Evolutionary conservation across 2,329 filamentous ascomycete species (phyloP).

Genomic region (Aspergillus japonicus): DNA sequence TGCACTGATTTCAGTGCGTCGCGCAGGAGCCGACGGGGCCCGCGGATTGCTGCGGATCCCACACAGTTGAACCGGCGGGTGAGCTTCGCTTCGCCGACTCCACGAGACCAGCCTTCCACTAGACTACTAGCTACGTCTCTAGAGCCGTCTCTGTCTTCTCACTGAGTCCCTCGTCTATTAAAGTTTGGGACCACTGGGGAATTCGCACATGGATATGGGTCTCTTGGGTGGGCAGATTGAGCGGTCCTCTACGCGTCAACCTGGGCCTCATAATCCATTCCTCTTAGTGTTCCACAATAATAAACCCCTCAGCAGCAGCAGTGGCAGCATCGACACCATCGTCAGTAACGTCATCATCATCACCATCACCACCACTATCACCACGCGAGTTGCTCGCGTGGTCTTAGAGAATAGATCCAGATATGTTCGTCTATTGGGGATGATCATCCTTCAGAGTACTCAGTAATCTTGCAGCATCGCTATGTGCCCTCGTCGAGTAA

Average conservation of each 20-base stretch:
- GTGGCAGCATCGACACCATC: neutral
- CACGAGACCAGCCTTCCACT: slow-evolving; percentile 14
- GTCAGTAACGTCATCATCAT: neutral
- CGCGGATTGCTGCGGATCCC: neutral
- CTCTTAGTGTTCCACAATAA: neutral
- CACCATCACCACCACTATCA: neutral
- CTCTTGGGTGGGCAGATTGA: neutral
- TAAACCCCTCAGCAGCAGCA: neutral
- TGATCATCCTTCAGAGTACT: neutral
- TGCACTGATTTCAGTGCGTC: neutral
- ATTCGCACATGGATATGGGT: slow-evolving; percentile 15
- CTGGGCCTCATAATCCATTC: neutral
- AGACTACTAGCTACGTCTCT: neutral
- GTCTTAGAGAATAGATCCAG: neutral
- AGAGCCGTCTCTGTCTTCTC: neutral
- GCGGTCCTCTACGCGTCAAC: neutral
- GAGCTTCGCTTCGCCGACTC: slow-evolving; percentile 17
- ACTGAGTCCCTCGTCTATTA: slow-evolving; percentile 12
- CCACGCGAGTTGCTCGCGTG: neutral
- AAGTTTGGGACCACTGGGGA: slow-evolving; percentile 16
- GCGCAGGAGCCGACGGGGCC: neutral
- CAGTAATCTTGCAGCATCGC: slow-evolving; percentile 4
- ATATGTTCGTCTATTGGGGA: neutral
- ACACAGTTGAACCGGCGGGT: slow-evolving; percentile 13
- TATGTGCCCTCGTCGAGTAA: neutral